Base-by-base conservation (phyloP, 352 stramenopile genomes). In the Pythium brachiatum region DNA sequence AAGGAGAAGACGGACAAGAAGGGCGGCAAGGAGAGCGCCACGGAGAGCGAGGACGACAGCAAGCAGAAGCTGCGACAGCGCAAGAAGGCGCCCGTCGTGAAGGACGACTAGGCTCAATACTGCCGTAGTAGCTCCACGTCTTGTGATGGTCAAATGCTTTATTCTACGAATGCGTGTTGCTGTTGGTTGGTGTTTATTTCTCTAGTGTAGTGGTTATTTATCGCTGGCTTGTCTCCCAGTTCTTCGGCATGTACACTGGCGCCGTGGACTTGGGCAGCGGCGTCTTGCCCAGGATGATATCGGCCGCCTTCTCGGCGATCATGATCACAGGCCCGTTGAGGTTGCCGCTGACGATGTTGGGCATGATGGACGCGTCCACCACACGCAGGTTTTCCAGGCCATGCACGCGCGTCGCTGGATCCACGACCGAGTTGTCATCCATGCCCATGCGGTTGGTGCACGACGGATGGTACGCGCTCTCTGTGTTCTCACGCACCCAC, bases 281-380 rank as follows among this genome's bases (percentile, higher is more conserved):
- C 29, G 66, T 64, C 59, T 87, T 89, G 50, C 79, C 83, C 38
- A 93, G 70, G 46, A 98, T 97, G 59, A 97, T 94, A 57, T 98
- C 89, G 36, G 94, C 92, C 18, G 88, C 90, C 69, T 97, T 97
- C 67, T 98, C 94, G 12, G 88, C 94, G 34, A 98, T 75, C 78
- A 97, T 97, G 68, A 98, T 96, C 29, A 92, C 89, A n/a, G 92
- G 96, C 1, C 72, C 90, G 70, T 98, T 98, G 18, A 97, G 79
- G 68, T 98, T 98, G 46, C 95, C 95, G 54, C 90, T 97, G 53
- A 97, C 77, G 53, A 98, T 97, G 68, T 90, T 95, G 39, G 94
- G 94, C 80, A 98, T 97, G 62, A 98, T 90, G 41, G 88, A 97
- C 29, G 94, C 92, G 66, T 98, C 95, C 2, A 94, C 90, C 12